These are phyloP conservation scores for Phytophthora tubulina DNA, from an alignment of 352 stramenopile species.

Conservation along the genomic window DNA sequence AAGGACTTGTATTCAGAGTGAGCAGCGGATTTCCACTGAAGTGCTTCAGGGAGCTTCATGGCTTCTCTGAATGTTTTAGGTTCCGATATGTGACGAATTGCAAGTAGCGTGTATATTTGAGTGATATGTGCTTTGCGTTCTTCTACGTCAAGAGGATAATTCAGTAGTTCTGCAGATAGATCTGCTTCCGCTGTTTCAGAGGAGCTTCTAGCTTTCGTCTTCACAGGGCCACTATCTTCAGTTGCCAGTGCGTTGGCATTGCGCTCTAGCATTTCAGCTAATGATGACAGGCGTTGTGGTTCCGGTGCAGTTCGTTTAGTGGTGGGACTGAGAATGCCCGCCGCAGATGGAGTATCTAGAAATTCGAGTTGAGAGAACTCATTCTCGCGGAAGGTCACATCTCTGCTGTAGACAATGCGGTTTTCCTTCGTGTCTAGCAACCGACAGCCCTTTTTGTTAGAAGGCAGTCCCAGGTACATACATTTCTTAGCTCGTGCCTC, in stretches of 20 bases:
- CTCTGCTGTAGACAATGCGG: slow-evolving; percentile 9
- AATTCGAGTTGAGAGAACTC: slow-evolving; percentile 1
- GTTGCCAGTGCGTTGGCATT: slow-evolving; percentile 4
- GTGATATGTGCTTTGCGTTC: background rate
- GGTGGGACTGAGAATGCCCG: background rate
- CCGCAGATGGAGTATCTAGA: background rate
- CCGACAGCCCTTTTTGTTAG: background rate
- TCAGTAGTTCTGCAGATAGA: background rate
- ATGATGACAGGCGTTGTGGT: background rate
- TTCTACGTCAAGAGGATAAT: slow-evolving; percentile 3
- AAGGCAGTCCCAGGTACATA: slow-evolving; percentile 8
- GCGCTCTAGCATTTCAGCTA: slow-evolving; percentile 8
- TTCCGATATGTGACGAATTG: slow-evolving; percentile 17
- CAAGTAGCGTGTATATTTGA: slow-evolving; percentile 2
- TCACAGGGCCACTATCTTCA: background rate
- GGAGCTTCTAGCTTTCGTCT: too few species aligned
- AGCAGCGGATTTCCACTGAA: slow-evolving; percentile 9
- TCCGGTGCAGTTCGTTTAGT: background rate
- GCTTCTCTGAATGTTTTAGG: slow-evolving; percentile 15
- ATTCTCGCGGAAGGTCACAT: slow-evolving; percentile 11
- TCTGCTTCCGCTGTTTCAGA: too few species aligned
- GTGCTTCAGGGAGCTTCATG: background rate
- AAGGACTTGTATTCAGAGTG: slow-evolving; percentile 10
- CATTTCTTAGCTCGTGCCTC: slow-evolving; percentile 5
- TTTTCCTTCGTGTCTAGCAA: slow-evolving; percentile 5